phyloP scores from a whole-genome alignment of 140 eudicot species.

The Flaveria floridana region DNA sequence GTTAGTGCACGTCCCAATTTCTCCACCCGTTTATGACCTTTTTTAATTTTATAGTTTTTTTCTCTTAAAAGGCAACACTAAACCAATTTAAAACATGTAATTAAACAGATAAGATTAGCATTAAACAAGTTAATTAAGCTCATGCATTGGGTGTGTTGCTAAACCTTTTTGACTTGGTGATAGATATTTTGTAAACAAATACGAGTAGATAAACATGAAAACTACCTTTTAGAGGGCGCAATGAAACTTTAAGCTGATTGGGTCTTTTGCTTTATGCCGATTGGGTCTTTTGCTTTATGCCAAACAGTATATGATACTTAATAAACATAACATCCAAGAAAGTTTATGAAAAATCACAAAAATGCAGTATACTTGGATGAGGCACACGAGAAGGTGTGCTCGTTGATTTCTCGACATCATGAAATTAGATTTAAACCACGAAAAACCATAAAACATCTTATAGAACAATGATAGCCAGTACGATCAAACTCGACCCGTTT shows the following conservation, averaged over 20 bases:
- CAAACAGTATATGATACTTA: not conserved
- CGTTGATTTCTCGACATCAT: too few species aligned
- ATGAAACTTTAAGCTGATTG: too few species aligned
- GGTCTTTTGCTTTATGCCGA: not conserved
- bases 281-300: not conserved
- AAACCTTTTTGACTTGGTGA: constrained; percentile 25
- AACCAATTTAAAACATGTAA: constrained; percentile 26
- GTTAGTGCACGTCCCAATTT: constrained; percentile 38
- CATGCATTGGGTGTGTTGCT: constrained; percentile 34
- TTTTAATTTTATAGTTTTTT: constrained; percentile 10
- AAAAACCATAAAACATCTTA: too few species aligned
- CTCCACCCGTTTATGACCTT: constrained; percentile 28
- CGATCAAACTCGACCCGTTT: too few species aligned
- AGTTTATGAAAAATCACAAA: too few species aligned
- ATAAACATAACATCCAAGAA: too few species aligned
- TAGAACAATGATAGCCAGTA: too few species aligned
- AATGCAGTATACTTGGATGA: too few species aligned
- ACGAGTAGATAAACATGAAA: not conserved
- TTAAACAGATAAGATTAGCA: constrained; percentile 32
- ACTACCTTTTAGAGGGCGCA: not conserved
- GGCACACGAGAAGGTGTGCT: too few species aligned
- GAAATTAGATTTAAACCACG: too few species aligned
- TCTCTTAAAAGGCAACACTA: constrained; percentile 28
- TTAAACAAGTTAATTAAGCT: constrained; percentile 28
- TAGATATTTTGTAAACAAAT: not conserved